phyloP scores from a whole-genome alignment of 148 eudicot genomes.

The Nepenthes gracilis region DNA sequence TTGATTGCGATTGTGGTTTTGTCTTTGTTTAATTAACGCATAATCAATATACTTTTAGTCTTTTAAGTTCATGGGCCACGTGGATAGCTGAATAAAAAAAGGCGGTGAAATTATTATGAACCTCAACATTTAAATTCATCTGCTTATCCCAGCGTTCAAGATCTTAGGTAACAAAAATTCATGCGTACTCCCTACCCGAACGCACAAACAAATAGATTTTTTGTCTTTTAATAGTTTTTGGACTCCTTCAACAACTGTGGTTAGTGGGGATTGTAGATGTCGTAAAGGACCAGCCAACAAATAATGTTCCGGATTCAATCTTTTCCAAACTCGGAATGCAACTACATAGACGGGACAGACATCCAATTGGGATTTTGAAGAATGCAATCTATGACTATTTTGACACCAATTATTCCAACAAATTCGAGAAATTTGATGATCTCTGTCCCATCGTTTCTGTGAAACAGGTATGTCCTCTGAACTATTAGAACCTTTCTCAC shows the following conservation, averaged over 20 bases:
- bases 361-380: conserved; percentile 89
- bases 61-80: too few species aligned
- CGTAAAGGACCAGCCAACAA: conserved; percentile 84
- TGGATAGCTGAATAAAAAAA: too few species aligned
- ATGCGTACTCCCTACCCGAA: too few species aligned
- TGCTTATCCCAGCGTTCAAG: too few species aligned
- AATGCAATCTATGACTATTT: conserved; percentile 83
- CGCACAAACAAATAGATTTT: too few species aligned
- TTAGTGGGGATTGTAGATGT: conserved; percentile 43
- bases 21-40: background rate
- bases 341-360: conserved; percentile 66
- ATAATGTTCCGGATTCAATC: conserved; percentile 87
- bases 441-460: conserved; percentile 69
- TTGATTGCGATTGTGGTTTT: background rate
- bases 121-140: too few species aligned
- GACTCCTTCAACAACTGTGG: conserved; percentile 8
- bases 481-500: too few species aligned
- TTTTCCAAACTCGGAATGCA: conserved; percentile 92
- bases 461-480: conserved; percentile 25
- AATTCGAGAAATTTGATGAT: conserved; percentile 76
- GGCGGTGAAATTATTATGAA: too few species aligned
- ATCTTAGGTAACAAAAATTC: too few species aligned
- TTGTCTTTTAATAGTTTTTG: background rate
- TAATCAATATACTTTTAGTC: too few species aligned
- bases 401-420: conserved; percentile 51